Base-by-base conservation (phyloP, 2,329 filamentous ascomycete genomes). In the Fusarium chuoi region DNA sequence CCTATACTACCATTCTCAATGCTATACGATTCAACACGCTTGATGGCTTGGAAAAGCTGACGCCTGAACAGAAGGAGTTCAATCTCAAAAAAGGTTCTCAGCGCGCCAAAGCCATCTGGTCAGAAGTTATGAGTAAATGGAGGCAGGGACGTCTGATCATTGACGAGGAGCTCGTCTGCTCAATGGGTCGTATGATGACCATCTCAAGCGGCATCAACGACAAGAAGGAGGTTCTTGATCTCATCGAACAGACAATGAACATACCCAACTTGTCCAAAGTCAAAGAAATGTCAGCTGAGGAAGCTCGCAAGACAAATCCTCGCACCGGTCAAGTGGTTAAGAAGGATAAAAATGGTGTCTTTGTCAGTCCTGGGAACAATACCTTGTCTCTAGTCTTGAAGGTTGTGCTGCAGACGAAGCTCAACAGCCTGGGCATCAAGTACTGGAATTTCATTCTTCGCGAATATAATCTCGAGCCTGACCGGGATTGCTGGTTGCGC, bases 1-100 rank as follows among this genome's bases (percentile, higher is more conserved):
- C 96, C 0, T 99, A 94, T 79, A 93, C 93, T 2, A 95, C 90
- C 51, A 93, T 99, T 69, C 81, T 99, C 58, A 93, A 95, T 77
- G 93, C 92, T 7, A 87, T 98, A 56, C 89, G 90, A 54, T 70
- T 81, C 62, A 73, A 81, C 48, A 75, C 72, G 20, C 33, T 76
- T 36, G 71, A 77, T 7, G 79, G 76, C 33, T 70, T 68, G 45
- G 79, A 77, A 52, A 71, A 78, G 18, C 63, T 82, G 8, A 42
- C 76, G 2, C 67, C 76, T 6, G 77, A 82, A 22, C 78, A 85
- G 65, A 77, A 80, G 28, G 61, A 77, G 14, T 79, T 79, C 46
- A 81, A 82, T 68, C 80, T 80, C 49, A 79, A 82, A 26, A 84
- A 85, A 39, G 86, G 87, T 6, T 84, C 97, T 30, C 82, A 88